Evolutionary conservation across 495 filamentous ascomycete species (phyloP), one percentile per base, ranked within the genome.

Genomic region (Penicillium maclennaniae): DNA sequence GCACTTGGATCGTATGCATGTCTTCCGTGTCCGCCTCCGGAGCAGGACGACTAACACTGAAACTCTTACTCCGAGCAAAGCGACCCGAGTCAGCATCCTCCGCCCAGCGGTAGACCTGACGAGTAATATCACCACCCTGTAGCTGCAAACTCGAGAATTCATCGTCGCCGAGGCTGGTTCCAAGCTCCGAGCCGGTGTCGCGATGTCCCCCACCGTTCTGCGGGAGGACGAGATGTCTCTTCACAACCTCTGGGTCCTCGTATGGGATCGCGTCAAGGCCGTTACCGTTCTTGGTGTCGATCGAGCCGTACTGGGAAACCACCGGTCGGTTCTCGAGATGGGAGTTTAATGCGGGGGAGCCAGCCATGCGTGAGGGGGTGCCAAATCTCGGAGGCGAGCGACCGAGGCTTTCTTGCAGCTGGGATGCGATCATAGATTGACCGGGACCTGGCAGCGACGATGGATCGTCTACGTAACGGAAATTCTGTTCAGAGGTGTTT

Each of bases 71-170:
- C 57, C 90, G 85, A 8, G 63, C 55, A 44, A 64, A 70, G 26
- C 81, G 79, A 55, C 80, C 78, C 43, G 82, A 77, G 27, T 86
- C 78, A 16, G 86, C 87, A 62, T 95, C 88, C 65, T 96, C 90
- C 2, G 89, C 88, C 86, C 92, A 97, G 40, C 87, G 85, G 67
- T 98, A 98, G 47, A 98, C 92, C 45, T 93, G 87, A 47, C 93
- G 77, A 23, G 91, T 96, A 37, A 97, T 86, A 66, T 98, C 93
- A 34, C 93, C 93, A 27, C 93, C 93, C 61, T 97, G 95, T 40
- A 97, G 72, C 59, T 83, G 83, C 58, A 98, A 69, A 69, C 92
- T 96, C 25, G 92, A 97, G 65, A 98, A 98, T 60, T 95, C 89
- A 25, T 91, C 87, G 12, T 84, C 81, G 19, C 79, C 83, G 40